Evolutionary conservation across 257 asterid species (phyloP), one percentile per base, ranked within the genome.

Genomic region (Fraxinus cuspidata): DNA sequence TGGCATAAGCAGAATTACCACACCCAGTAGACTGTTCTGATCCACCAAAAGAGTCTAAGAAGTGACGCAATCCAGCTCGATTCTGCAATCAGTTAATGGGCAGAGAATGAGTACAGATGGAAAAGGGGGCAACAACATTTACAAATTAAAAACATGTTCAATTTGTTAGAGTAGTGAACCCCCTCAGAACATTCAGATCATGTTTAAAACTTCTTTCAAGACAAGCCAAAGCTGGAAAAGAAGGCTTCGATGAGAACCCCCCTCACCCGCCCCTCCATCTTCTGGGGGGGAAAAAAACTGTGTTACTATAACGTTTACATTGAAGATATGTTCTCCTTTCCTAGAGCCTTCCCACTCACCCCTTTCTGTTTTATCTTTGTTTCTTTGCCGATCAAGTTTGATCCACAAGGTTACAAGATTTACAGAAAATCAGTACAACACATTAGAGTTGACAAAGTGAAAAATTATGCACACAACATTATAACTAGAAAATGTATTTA

Each of bases 31-130:
- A 80, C 78, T 85, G 97, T 77, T 92, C 97, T 6, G 96, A 83
- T 83, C 99, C 97, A 71, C 92, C 94, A 82, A 95, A 95, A 70
- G 99, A 95, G 86, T 95, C 99, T 81, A 92, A 87, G 87, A 94
- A 94, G 83, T 94, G 99, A 31, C 96, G 95, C 78, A 94, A 81
- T 81, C 99, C 99, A 75, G 97, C 96, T 73, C 97, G 87, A 80
- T 94, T 94, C 97, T 92, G 90, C 80, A 84, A 38, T 83, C 51
- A 71, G 74, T 83, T 65, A 47, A 76, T 49, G 73, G 16, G 77
- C 42, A 56, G 68, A 74, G 37, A n/a, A 56, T 56, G 25, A 56
- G 21, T 6, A 16, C 12, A 79, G 81, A 77, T 58, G 51, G 70
- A 60, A 69, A 78, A 77, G 49, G 38, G 44, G 42, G 58, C 8